A percentile compares a stretch with the other conserved stretches of the same genome.
These are phyloP conservation scores for Podila horticola DNA, from an alignment of 192 early-diverging fungal genomes.

Conservation along the genomic window DNA sequence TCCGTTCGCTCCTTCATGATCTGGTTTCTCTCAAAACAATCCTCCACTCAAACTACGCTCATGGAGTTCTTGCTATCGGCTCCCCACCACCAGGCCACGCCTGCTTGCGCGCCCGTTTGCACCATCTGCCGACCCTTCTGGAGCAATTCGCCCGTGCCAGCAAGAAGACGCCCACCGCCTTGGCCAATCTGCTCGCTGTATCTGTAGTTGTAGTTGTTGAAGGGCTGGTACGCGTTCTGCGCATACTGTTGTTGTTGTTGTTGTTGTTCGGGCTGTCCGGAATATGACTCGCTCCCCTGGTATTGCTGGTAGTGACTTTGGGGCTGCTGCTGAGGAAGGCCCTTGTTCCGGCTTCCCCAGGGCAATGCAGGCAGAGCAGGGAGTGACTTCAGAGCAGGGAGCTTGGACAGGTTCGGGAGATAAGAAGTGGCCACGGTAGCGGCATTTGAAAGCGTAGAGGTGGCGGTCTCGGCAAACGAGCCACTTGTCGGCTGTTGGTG, in stretches of 20 bases:
- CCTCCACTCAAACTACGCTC: constrained; percentile 17
- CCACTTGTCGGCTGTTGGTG: not conserved
- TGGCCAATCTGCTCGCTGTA: not conserved
- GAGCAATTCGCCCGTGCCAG: constrained; percentile 17
- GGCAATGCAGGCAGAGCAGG: constrained; percentile 23
- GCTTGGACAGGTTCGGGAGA: constrained; percentile 43
- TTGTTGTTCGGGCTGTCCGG: constrained; percentile 9
- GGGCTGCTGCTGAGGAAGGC: constrained; percentile 27
- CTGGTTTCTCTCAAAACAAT: not conserved
- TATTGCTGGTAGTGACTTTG: not conserved
- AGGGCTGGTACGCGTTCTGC: not conserved
- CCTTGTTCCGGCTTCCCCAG: constrained; percentile 30
- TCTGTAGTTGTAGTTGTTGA: not conserved
- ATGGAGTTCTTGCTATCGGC: constrained; percentile 31
- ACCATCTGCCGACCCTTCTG: constrained; percentile 44
- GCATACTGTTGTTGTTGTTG: constrained; percentile 10
- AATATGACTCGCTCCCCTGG: not conserved
- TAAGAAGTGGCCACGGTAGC: constrained; percentile 44
- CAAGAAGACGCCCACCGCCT: not conserved
- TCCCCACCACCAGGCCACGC: constrained; percentile 51
- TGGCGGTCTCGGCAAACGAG: constrained; percentile 22
- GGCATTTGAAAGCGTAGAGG: constrained; percentile 43
- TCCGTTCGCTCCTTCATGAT: not conserved
- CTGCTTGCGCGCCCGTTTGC: constrained; percentile 37
- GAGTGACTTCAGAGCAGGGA: constrained; percentile 16